These are phyloP conservation scores for Lachnellula cervina DNA, from an alignment of 2,329 filamentous ascomycete species.

Conservation along the genomic window DNA sequence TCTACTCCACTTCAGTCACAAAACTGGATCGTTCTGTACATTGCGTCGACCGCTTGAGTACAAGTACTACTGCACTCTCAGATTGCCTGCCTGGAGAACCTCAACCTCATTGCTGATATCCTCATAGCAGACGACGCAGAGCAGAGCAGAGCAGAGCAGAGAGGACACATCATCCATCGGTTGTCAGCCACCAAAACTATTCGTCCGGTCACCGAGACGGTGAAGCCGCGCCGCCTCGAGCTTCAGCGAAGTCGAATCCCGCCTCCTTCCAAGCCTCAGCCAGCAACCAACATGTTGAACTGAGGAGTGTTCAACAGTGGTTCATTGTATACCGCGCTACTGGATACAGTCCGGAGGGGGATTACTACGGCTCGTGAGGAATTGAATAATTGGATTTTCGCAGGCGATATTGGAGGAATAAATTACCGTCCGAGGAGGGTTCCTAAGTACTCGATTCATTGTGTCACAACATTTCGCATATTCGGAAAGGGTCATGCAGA, in stretches of 20 bases:
- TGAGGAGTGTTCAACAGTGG: neutral
- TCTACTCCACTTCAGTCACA: neutral
- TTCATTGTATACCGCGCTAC: neutral
- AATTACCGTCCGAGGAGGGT: neutral
- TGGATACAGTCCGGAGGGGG: neutral
- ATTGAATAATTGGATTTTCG: neutral
- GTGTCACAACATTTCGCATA: slow-evolving; percentile 1
- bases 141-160: too few relatives aligned
- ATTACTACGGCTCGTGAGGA: neutral
- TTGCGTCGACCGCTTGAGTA: neutral
- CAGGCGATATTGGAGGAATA: neutral
- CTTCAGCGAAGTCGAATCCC: neutral
- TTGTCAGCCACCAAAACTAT: neutral
- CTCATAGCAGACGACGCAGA: neutral
- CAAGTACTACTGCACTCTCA: neutral
- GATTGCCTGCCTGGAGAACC: neutral
- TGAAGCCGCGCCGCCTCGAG: neutral
- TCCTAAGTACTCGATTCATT: neutral
- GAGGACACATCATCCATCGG: neutral
- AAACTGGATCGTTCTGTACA: neutral
- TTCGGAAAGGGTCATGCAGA: slow-evolving; percentile 23
- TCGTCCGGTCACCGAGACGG: neutral
- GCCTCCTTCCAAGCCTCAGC: neutral
- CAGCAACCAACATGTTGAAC: neutral
- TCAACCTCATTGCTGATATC: neutral